A percentile compares a stretch with the other conserved stretches of the same genome.
phyloP scores from a whole-genome alignment of 2,329 filamentous ascomycete genomes.

The Fusarium sp. region DNA sequence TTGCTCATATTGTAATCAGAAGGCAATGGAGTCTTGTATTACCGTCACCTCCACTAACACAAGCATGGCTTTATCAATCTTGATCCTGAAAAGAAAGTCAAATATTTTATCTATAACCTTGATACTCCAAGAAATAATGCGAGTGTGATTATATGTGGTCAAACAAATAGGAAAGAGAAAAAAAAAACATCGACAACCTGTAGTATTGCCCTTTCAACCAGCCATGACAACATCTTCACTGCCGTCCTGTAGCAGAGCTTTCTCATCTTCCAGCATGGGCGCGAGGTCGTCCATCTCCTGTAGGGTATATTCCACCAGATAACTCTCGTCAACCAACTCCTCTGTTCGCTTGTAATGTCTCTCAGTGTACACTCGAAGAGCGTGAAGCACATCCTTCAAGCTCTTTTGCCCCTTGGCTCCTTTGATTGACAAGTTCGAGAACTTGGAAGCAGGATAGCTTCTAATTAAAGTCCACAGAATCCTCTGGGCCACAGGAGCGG shows the following conservation, averaged over 20 bases:
- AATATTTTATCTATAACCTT: conserved; percentile 37
- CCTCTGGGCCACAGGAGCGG: conserved; percentile 84
- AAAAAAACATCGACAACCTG: conserved; percentile 12
- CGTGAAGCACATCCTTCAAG: conserved; percentile 85
- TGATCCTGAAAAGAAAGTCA: background rate
- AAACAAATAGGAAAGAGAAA: background rate
- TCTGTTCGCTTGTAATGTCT: conserved; percentile 91
- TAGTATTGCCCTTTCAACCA: conserved; percentile 40
- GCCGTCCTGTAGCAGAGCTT: conserved; percentile 48
- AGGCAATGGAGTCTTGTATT: background rate
- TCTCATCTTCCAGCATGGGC: conserved; percentile 54
- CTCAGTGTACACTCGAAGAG: conserved; percentile 90
- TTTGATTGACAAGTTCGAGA: conserved; percentile 75
- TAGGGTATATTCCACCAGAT: conserved; percentile 91
- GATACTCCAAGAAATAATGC: conserved; percentile 32
- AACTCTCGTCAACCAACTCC: conserved; percentile 93
- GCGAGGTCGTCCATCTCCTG: conserved; percentile 87
- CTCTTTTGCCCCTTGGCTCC: conserved; percentile 70
- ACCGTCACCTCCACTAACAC: background rate
- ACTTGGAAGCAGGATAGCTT: conserved; percentile 81
- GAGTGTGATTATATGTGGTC: conserved; percentile 5
- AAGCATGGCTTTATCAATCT: background rate
- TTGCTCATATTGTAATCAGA: background rate
- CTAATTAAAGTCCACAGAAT: conserved; percentile 83
- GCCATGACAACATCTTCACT: conserved; percentile 58